Base-by-base conservation (phyloP, 306 rosid genomes). In the Sechiopsis laciniata region DNA sequence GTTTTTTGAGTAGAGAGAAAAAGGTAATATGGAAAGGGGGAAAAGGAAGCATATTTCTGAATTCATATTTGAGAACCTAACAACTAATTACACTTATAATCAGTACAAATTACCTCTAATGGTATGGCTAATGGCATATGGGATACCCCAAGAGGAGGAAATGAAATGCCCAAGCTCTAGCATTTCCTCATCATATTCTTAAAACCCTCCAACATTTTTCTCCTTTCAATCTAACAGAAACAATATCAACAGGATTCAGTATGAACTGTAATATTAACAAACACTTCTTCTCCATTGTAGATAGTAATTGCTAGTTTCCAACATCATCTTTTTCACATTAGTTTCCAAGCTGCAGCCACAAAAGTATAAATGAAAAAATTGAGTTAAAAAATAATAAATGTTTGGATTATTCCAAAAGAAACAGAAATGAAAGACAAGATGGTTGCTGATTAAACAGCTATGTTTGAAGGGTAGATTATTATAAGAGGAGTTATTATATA, bases 301-400 rank as follows among this genome's bases (percentile, higher is more conserved):
- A 65, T 29, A 26, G 29, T 12, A 17, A 5, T 42, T 5, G 54
- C 32, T 40, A 19, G 24, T 17, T 64, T 64, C 70, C 22, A 65
- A 3, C 32, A 65, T 40, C 71, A 10, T 69, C 58, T 10, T 45
- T 78, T 77, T 84, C 82, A 89, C 83, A 80, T 68, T 14, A 85
- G 73, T 82, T 92, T 85, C 96, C 97, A 92, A 37, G n/a, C n/a
- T n/a, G n/a, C n/a, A n/a, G n/a, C n/a, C n/a, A n/a, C n/a, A n/a
- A n/a, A n/a, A n/a, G n/a, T n/a, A n/a, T n/a, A n/a, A n/a, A n/a
- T n/a, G n/a, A n/a, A n/a, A n/a, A n/a, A n/a, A n/a, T n/a, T n/a
- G n/a, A n/a, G n/a, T n/a, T n/a, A n/a, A n/a, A n/a, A n/a, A n/a
- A n/a, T n/a, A n/a, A n/a, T n/a, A n/a, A n/a, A n/a, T n/a, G n/a